A percentile compares a stretch with the other conserved stretches of the same genome.
Evolutionary conservation across 1,284 basidiomycete species (phyloP).

Genomic region (Ustilago crameri): DNA sequence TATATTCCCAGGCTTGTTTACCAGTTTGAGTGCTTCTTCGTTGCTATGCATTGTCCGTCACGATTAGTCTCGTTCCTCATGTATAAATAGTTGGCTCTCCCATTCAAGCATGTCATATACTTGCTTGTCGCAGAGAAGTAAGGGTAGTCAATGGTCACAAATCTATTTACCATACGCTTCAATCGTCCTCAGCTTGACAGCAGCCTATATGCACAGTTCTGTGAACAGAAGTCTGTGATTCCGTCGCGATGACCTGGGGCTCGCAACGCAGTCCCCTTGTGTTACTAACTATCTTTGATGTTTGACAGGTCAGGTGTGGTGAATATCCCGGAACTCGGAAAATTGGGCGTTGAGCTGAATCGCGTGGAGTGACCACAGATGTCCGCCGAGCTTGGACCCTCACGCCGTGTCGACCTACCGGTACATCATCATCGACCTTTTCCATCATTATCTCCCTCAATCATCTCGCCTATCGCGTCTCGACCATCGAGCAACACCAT

Average conservation of each 20-base stretch:
- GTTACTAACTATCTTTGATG: too few species aligned
- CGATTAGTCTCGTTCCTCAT: neutral
- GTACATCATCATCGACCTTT: too few species aligned
- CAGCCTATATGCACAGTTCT: too few species aligned
- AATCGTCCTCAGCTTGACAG: too few species aligned
- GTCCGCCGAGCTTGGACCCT: neutral
- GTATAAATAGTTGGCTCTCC: neutral
- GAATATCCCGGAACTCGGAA: neutral
- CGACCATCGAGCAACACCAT: neutral
- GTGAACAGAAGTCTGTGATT: too few species aligned
- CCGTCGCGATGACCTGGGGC: too few species aligned
- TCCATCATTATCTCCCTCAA: neutral
- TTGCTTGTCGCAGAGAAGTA: conserved; percentile 1
- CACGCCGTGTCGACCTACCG: neutral
- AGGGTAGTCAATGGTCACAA: neutral
- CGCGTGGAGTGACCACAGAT: conserved; percentile 7
- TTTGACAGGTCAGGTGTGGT: too few species aligned
- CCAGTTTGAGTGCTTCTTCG: neutral
- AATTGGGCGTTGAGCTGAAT: neutral
- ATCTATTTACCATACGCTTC: too few species aligned
- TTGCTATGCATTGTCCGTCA: neutral
- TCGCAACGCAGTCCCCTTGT: too few species aligned
- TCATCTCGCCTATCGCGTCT: neutral
- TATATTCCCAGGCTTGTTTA: neutral
- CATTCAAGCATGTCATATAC: neutral